Evolutionary conservation across 1,284 basidiomycete species (phyloP).

Genomic region (Cryptococcus jaspeensis): DNA sequence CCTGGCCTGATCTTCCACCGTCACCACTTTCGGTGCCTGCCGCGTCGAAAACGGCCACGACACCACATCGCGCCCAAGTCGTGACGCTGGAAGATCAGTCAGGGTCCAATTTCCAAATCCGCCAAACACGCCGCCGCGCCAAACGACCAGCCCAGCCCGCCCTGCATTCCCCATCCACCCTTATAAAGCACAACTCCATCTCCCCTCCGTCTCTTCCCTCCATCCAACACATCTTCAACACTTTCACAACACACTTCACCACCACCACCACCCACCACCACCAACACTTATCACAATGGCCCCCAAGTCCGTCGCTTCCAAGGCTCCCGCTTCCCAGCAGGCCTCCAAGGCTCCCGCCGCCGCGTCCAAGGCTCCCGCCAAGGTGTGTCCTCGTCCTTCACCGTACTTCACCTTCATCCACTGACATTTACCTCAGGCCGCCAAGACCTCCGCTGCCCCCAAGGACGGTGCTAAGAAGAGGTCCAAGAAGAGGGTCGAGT

Average conservation of each 20-base stretch:
- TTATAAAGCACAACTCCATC: neutral
- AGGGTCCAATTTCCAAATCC: conserved; percentile 2
- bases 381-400: conserved; percentile 56
- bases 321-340: conserved; percentile 62
- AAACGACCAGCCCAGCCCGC: neutral
- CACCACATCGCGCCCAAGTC: neutral
- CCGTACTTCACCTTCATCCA: neutral
- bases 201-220: conserved; percentile 9
- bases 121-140: conserved; percentile 9
- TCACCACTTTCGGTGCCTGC: neutral
- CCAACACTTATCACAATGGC: conserved; percentile 46
- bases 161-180: too few species aligned
- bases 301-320: conserved; percentile 53
- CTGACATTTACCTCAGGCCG: conserved; percentile 53
- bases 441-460: conserved; percentile 66
- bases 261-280: conserved; percentile 18
- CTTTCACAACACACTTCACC: conserved; percentile 7
- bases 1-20: neutral
- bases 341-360: conserved; percentile 54
- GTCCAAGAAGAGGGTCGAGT: conserved; percentile 83
- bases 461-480: conserved; percentile 79
- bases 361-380: conserved; percentile 55
- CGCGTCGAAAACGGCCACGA: too few species aligned
- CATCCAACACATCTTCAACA: conserved; percentile 14
- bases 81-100: conserved; percentile 4